These are phyloP conservation scores for Pholiota microspora DNA, from an alignment of 768 basidiomycete genomes.

Conservation along the genomic window DNA sequence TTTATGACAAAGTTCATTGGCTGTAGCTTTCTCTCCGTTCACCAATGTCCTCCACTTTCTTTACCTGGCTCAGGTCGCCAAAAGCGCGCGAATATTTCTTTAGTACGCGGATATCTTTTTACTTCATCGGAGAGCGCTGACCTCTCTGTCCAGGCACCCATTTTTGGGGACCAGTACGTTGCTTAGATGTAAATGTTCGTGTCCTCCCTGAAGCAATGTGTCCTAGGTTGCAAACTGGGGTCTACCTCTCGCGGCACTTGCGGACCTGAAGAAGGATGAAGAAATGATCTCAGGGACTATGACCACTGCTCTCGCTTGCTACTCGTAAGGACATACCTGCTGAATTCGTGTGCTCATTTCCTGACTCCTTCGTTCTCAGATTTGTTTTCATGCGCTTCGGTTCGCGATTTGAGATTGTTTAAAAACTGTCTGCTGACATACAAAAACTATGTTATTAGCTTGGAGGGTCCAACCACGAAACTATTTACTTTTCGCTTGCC, in stretches of 20 bases:
- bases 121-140: slow-evolving; percentile 6
- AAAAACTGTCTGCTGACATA: not conserved
- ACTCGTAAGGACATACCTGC: slow-evolving; percentile 76
- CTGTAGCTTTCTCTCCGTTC: slow-evolving; percentile 9
- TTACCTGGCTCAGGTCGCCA: slow-evolving; percentile 88
- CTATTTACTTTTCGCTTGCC: slow-evolving; percentile 93
- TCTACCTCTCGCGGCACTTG: slow-evolving; percentile 87
- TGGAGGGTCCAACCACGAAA: slow-evolving; percentile 97
- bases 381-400: slow-evolving; percentile 96
- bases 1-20: too few relatives aligned
- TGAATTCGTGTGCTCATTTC: slow-evolving; percentile 1
- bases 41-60: slow-evolving; percentile 79
- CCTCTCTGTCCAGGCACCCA: slow-evolving; percentile 73
- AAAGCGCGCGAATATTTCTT: slow-evolving; percentile 94
- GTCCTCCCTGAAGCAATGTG: slow-evolving; percentile 10
- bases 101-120: slow-evolving; percentile 53
- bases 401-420: slow-evolving; percentile 31
- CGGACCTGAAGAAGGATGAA: slow-evolving; percentile 92
- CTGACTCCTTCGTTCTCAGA: slow-evolving; percentile 26
- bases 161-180: slow-evolving; percentile 95
- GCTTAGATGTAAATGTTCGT: slow-evolving; percentile 6
- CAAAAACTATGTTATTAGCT: slow-evolving; percentile 43
- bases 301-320: slow-evolving; percentile 85
- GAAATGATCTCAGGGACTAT: slow-evolving; percentile 96
- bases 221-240: slow-evolving; percentile 96